These are phyloP conservation scores for Cutaneotrichosporon mucoides DNA, from an alignment of 1,284 basidiomycete species.

Conservation along the genomic window DNA sequence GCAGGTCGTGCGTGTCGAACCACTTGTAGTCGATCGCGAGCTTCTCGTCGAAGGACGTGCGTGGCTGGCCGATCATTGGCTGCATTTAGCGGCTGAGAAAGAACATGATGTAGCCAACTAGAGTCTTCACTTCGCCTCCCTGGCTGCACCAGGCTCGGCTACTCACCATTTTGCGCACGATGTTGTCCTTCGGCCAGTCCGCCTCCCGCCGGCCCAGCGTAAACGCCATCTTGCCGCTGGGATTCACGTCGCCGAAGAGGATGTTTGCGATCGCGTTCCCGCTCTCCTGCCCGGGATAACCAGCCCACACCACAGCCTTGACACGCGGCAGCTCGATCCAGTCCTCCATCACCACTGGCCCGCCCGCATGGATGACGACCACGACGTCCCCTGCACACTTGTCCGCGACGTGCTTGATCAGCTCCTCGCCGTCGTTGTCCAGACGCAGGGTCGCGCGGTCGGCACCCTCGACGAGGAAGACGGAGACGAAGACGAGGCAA, in stretches of 20 bases:
- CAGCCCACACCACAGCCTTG: constrained; percentile 68
- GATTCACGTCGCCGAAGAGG: constrained; percentile 71
- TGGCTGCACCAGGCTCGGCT: no score
- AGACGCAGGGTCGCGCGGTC: constrained; percentile 46
- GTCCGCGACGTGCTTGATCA: constrained; percentile 61
- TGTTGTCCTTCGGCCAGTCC: constrained; percentile 49
- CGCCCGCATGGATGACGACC: constrained; percentile 67
- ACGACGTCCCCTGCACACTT: constrained; percentile 69
- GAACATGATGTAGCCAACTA: no score
- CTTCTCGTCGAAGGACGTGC: constrained; percentile 45
- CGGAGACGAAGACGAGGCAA: constrained; percentile 50
- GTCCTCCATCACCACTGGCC: constrained; percentile 41
- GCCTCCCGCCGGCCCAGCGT: constrained; percentile 48
- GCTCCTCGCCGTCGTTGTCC: constrained; percentile 56
- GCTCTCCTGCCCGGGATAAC: constrained; percentile 61
- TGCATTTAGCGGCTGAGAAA: constrained; percentile 1
- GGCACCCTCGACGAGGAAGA: constrained; percentile 48
- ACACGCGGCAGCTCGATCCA: constrained; percentile 53
- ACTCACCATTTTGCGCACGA: constrained; percentile 36
- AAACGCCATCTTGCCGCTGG: constrained; percentile 59
- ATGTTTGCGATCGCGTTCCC: constrained; percentile 74
- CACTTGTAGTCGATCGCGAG: constrained; percentile 51
- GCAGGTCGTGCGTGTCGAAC: constrained; percentile 50
- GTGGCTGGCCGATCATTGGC: constrained; percentile 20
- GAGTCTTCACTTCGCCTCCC: no score